Percentiles rank a stretch among this genome's conserved stretches.
phyloP scores from a whole-genome alignment of 495 filamentous ascomycete species.

The Clohesyomyces aquaticus region DNA sequence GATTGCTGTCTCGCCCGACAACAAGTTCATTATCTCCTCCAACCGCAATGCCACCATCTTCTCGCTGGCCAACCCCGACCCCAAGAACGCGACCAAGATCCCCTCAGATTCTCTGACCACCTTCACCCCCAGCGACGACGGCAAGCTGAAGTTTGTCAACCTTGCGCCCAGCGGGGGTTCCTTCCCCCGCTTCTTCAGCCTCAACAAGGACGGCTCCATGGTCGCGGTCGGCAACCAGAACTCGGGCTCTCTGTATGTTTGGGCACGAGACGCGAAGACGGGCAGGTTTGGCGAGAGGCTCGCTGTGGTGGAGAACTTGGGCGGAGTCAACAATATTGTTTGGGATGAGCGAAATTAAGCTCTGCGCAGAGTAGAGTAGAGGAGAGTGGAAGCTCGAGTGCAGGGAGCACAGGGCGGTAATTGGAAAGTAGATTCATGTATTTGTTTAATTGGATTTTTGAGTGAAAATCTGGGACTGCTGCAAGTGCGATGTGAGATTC shows the following conservation, averaged over 20 bases:
- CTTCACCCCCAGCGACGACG: slow-evolving; percentile 43
- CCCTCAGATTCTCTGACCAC: slow-evolving; percentile 53
- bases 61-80: slow-evolving; percentile 35
- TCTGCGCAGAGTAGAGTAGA: too few relatives aligned
- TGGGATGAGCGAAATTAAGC: slow-evolving; percentile 44
- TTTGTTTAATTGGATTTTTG: too few relatives aligned
- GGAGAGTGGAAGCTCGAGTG: too few relatives aligned
- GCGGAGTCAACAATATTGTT: slow-evolving; percentile 43
- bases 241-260: slow-evolving; percentile 36
- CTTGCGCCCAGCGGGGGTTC: slow-evolving; percentile 49
- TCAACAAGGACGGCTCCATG: slow-evolving; percentile 41
- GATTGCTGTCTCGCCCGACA: slow-evolving; percentile 63
- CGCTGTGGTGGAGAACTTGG: slow-evolving; percentile 30
- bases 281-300: slow-evolving; percentile 42
- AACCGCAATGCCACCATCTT: slow-evolving; percentile 64
- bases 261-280: slow-evolving; percentile 39
- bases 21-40: slow-evolving; percentile 63
- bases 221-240: slow-evolving; percentile 48
- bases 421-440: too few relatives aligned
- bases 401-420: too few relatives aligned
- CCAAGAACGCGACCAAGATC: slow-evolving; percentile 37
- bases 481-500: too few relatives aligned
- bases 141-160: slow-evolving; percentile 43
- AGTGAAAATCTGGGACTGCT: too few relatives aligned
- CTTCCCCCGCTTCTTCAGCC: slow-evolving; percentile 49